Evolutionary conservation across 2,329 filamentous ascomycete genomes (phyloP), one percentile per base, ranked within the genome.

Genomic region (Diaporthe ampelina): DNA sequence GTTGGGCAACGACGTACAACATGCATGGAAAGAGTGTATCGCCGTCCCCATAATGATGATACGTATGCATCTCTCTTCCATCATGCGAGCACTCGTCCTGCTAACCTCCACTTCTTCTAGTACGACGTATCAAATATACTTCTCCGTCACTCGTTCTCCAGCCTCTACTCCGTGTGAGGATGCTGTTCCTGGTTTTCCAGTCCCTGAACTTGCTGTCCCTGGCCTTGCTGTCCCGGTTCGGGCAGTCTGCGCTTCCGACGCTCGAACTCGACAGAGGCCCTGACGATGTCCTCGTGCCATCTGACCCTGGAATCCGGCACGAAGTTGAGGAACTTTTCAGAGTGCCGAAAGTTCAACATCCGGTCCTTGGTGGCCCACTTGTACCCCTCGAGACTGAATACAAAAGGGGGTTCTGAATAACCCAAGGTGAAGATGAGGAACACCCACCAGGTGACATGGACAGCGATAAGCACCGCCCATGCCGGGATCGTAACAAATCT

Each of bases 401-500:
- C 74, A 0, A 74, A 63, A 0, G 79, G 80, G 0, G 80, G 80
- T 56, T 77, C 77, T 1, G 78, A 71, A 13, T 29, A 77, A 7
- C 79, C 78, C 5, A 80, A 15, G 1, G 80, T 81, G 17, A 80
- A 78, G 1, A 78, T 58, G 75, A 77, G 77, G 5, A 81, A 50
- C 2, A 75, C 0, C 80, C 79, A 81, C 29, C 77, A 76, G 0
- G 77, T 73, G 0, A 78, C 0, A 21, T 72, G 35, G 0, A 79
- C 78, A 0, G 75, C 58, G 17, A 73, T 26, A 2, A 70, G 26
- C 77, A 81, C 79, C 1, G 79, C 32, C 80, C 80, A 82, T 0
- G 74, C 76, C 0, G 80, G 80, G 1, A 82, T n/a, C 2, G 77
- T n/a, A 17, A 7, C 6, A 13, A 6, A 43, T 2, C 74, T 70